Base-by-base conservation (phyloP, 331 rosid genomes). In the Quercus lobata region DNA sequence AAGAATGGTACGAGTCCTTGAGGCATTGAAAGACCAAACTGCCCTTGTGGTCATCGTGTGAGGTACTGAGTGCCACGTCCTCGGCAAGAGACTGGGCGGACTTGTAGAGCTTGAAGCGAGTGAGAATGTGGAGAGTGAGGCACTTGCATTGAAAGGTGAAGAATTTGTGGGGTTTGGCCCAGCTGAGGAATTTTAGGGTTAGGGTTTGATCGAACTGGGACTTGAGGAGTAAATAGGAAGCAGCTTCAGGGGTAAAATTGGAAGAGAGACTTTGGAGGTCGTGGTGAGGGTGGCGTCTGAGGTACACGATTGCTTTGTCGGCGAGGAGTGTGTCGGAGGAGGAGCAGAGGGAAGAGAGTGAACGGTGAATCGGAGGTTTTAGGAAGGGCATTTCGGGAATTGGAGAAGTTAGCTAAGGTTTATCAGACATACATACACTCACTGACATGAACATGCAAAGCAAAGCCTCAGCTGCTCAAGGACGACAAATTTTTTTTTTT, bases 91-190 rank as follows among this genome's bases (percentile, higher is more conserved):
- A 18, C 56, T 86, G 98, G 4, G 97, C 97, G 46, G 86, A 60
- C 73, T 69, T 83, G 93, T 80, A 90, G 86, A 90, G 97, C 78
- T 88, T 86, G 88, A 91, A 90, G 76, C 91, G 92, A 53, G 94
- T 86, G 87, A 95, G 97, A 70, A 89, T 81, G 81, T 95, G 98
- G 69, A 95, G 88, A 19, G 96, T 84, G 8, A 95, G 83, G 79
- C 94, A 91, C 82, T 91, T 86, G 87, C 87, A 84, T 12, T 77
- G 91, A 74, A 83, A 83, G 53, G 87, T 89, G 84, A 92, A 77
- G 89, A 95, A 95, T 2, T 30, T 57, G 41, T 83, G 85, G 15
- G 75, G 66, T 11, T 86, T 83, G 12, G 96, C 97, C 97, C 97
- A 92, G 16, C 44, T 53, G 73, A 92, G 85, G 93, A 95, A 91